Evolutionary conservation across 1,284 basidiomycete species (phyloP), one percentile per base, ranked within the genome.

Genomic region (Lentinus polychrous): DNA sequence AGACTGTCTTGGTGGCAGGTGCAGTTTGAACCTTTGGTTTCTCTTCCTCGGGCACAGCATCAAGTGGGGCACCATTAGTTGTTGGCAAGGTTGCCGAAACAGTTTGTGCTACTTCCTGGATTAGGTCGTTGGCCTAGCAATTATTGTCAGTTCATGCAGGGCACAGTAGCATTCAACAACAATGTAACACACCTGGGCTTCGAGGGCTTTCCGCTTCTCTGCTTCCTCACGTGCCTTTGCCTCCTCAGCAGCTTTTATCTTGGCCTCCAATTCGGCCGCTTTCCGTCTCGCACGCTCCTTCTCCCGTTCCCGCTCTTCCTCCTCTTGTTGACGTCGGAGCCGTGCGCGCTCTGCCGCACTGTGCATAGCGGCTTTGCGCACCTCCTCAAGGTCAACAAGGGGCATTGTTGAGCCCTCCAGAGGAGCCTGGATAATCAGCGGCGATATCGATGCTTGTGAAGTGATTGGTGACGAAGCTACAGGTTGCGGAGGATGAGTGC

Each of bases 341-440:
- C 83, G 84, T 1, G 94, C 94, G 45, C 92, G 79, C 57, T 91
- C 92, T 2, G 93, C 94, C 2, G 91, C 91, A 48, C 71, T 79
- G 54, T 93, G 91, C 93, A 97, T 95, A 43, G 91, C 78, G 37
- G 83, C 82, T 57, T 89, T 89, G 55, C 88, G 81, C 8, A 76
- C 73, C 53, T 83, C 83, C 47, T 91, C 84, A 37, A 87, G 62
- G 56, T 87, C 86, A n/a, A 75, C 63, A 57, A 69, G 62, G 40
- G 74, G 62, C 12, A 67, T 52, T 4, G 63, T 54, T 2, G 69
- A 53, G 22, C 65, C 50, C 35, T 64, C 57, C 3, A 65, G 54
- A 8, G 73, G 69, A 17, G 67, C 62, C 45, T 65, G 64, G 18
- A 43, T 40, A 8, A 45, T 22, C 14, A 49, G 38, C 8, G 60